Percentiles rank a stretch among this genome's conserved stretches.
Conservation (phyloP, 768 basidiomycete species). For the Termitomyces bulborhizus region DNA sequence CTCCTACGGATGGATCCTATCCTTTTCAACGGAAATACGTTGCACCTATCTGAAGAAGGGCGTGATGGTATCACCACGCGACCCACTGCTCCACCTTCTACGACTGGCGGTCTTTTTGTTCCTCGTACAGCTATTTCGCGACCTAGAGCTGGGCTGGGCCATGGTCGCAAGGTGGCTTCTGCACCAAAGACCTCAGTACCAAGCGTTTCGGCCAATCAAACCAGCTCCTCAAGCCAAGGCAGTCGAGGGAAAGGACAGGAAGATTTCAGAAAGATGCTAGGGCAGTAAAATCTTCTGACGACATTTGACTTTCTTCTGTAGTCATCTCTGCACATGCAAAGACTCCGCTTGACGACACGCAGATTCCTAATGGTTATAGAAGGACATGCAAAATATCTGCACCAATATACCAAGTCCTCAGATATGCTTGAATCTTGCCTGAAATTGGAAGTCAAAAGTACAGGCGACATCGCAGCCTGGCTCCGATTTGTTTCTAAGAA, state of each 20-base stretch:
- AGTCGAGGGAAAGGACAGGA: constrained; percentile 57
- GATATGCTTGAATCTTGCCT: background rate
- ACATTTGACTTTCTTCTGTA: background rate
- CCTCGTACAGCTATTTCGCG: constrained; percentile 61
- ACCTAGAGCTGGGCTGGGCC: constrained; percentile 69
- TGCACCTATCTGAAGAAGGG: constrained; percentile 57
- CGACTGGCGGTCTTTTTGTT: constrained; percentile 51
- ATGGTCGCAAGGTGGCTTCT: constrained; percentile 34
- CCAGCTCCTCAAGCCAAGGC: constrained; percentile 13
- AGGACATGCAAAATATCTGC: constrained; percentile 33
- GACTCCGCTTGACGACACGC: no score
- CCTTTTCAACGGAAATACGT: constrained; percentile 52
- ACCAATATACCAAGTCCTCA: constrained; percentile 6
- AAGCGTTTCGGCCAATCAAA: background rate
- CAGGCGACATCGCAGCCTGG: background rate
- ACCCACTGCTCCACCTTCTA: constrained; percentile 27
- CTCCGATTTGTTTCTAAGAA: background rate
- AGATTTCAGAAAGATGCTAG: constrained; percentile 82
- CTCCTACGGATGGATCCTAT: constrained; percentile 69
- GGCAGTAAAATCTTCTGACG: background rate
- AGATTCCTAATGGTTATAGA: constrained; percentile 25
- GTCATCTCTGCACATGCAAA: no score
- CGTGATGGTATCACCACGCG: constrained; percentile 24
- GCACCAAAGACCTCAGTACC: background rate
- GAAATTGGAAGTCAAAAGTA: no score